A percentile compares a stretch with the other conserved stretches of the same genome.
Evolutionary conservation across 2,329 filamentous ascomycete species (phyloP).

Genomic region (Colletotrichum tropicicola): DNA sequence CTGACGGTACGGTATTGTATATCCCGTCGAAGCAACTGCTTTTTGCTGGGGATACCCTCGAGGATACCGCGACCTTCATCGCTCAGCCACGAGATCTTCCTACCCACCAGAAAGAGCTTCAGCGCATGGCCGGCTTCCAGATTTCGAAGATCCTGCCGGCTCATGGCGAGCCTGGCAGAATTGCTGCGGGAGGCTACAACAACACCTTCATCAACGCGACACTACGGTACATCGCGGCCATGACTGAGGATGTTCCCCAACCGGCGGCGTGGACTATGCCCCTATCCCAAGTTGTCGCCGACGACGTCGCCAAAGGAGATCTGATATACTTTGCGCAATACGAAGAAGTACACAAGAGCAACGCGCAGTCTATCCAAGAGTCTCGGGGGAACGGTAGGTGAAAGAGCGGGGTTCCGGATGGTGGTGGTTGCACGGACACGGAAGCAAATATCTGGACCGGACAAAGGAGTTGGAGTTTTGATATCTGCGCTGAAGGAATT

Average conservation of each 20-base stretch:
- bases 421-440: not conserved
- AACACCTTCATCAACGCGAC: slow-evolving; percentile 27
- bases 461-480: not conserved
- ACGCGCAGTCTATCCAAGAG: slow-evolving; percentile 15
- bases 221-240: slow-evolving; percentile 15
- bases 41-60: slow-evolving; percentile 24
- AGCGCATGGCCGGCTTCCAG: slow-evolving; percentile 10
- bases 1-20: slow-evolving; percentile 20
- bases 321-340: slow-evolving; percentile 27
- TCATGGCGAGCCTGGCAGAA: slow-evolving; percentile 18
- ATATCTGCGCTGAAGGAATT: too few species aligned
- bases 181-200: slow-evolving; percentile 21
- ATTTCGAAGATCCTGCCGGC: slow-evolving; percentile 27
- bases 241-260: slow-evolving; percentile 25
- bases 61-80: slow-evolving; percentile 28
- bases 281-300: slow-evolving; percentile 22
- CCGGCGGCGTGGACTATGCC: slow-evolving; percentile 20
- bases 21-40: slow-evolving; percentile 24
- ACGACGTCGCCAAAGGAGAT: slow-evolving; percentile 16
- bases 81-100: slow-evolving; percentile 12
- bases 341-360: slow-evolving; percentile 27
- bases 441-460: not conserved
- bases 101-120: slow-evolving; percentile 17
- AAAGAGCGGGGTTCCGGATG: not conserved
- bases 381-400: not conserved